phyloP scores from a whole-genome alignment of 768 basidiomycete genomes.

The Strobilomyces dryophilus region DNA sequence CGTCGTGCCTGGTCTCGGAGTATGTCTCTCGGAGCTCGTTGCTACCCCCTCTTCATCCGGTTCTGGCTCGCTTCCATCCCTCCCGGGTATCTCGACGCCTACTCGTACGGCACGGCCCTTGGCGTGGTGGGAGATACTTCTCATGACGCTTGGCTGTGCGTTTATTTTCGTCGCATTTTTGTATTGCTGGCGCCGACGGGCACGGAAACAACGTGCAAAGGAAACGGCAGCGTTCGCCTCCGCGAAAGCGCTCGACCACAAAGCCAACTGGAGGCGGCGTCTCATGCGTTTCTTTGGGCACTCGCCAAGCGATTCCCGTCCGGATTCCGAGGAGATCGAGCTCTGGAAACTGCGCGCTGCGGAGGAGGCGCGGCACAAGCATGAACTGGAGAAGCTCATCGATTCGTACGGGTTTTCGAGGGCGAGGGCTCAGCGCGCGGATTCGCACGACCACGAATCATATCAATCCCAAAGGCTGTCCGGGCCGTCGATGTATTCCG shows the following conservation, averaged over 20 bases:
- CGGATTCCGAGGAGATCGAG: slow-evolving; percentile 43
- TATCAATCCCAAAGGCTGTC: slow-evolving; percentile 37
- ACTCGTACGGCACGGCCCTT: slow-evolving; percentile 39
- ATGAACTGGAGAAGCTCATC: slow-evolving; percentile 49
- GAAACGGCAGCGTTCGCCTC: slow-evolving; percentile 62
- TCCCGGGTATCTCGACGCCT: slow-evolving; percentile 58
- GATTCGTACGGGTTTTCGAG: slow-evolving; percentile 45
- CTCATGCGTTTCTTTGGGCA: slow-evolving; percentile 59
- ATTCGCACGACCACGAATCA: slow-evolving; percentile 17
- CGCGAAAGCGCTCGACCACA: slow-evolving; percentile 48
- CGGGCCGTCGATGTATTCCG: slow-evolving; percentile 59
- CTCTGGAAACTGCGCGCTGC: slow-evolving; percentile 47
- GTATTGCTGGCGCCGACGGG: slow-evolving; percentile 66
- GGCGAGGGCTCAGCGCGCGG: slow-evolving; percentile 27
- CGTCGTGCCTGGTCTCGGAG: slow-evolving; percentile 67
- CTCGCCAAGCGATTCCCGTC: slow-evolving; percentile 22
- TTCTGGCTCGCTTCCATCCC: slow-evolving; percentile 40
- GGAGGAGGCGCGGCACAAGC: slow-evolving; percentile 47
- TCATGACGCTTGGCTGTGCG: slow-evolving; percentile 78
- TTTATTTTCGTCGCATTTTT: slow-evolving; percentile 70
- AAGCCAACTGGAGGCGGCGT: slow-evolving; percentile 50
- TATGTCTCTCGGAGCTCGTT: slow-evolving; percentile 77
- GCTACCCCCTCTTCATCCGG: slow-evolving; percentile 40
- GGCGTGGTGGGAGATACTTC: slow-evolving; percentile 80
- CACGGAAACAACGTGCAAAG: slow-evolving; percentile 64